These are phyloP conservation scores for Linum trigynum DNA, from an alignment of 345 rosid species.

Conservation along the genomic window DNA sequence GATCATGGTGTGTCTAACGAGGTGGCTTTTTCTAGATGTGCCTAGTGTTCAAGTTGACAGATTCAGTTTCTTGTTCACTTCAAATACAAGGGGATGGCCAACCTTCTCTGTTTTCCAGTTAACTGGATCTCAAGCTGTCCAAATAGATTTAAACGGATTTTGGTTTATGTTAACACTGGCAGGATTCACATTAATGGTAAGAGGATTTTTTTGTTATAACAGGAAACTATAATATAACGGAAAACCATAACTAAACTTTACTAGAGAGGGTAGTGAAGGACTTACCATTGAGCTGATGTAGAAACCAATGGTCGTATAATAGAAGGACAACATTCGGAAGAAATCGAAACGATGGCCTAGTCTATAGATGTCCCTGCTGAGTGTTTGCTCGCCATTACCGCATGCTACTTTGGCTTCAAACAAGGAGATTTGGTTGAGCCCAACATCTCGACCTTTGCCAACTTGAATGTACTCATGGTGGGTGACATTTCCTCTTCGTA, in stretches of 20 bases:
- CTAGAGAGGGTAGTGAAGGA: constrained; percentile 9
- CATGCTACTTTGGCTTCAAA: constrained; percentile 98
- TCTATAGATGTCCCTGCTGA: constrained; percentile 88
- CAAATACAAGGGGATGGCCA: no score
- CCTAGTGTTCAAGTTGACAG: no score
- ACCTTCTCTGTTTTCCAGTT: no score
- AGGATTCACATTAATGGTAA: no score
- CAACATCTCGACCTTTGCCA: constrained; percentile 99
- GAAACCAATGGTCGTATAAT: constrained; percentile 81
- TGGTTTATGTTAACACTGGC: no score
- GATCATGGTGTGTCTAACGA: neutral
- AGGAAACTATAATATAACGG: no score
- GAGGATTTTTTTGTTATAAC: no score
- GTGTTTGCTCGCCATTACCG: constrained; percentile 92
- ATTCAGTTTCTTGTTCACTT: no score
- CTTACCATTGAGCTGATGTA: constrained; percentile 86
- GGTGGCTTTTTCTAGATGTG: no score
- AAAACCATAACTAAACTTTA: neutral
- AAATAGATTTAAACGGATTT: no score
- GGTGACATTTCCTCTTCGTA: constrained; percentile 87
- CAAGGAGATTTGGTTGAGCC: constrained; percentile 90
- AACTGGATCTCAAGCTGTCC: no score
- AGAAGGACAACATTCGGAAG: constrained; percentile 89
- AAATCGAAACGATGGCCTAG: constrained; percentile 96
- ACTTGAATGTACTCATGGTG: constrained; percentile 99